Evolutionary conservation across 1,284 basidiomycete genomes (phyloP).

Genomic region (Clitocybe nebularis): DNA sequence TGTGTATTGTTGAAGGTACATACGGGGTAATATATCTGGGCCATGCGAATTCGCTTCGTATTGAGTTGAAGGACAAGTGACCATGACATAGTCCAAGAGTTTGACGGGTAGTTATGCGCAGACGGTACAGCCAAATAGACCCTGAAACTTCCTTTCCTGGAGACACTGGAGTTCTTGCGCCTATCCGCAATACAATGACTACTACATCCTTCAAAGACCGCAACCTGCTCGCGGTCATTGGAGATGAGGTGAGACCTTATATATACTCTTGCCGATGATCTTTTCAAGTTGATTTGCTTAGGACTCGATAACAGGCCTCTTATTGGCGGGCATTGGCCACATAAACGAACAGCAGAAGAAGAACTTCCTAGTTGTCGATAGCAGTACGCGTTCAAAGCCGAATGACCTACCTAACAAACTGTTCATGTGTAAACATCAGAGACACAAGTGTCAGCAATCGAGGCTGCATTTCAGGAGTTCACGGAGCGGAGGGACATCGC

Average conservation of each 20-base stretch:
- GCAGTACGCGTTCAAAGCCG: too few relatives aligned
- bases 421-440: conserved; percentile 46
- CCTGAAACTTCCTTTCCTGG: not conserved
- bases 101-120: conserved; percentile 7
- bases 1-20: too few relatives aligned
- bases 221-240: conserved; percentile 87
- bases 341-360: conserved; percentile 86
- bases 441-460: conserved; percentile 85
- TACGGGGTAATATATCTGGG: too few relatives aligned
- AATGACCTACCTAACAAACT: too few relatives aligned
- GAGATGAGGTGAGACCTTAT: conserved; percentile 73
- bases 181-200: conserved; percentile 34
- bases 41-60: too few relatives aligned
- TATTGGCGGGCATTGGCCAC: conserved; percentile 90
- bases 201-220: conserved; percentile 71
- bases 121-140: conserved; percentile 9
- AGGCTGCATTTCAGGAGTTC: conserved; percentile 88
- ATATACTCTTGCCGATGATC: not conserved
- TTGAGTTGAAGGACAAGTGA: too few relatives aligned
- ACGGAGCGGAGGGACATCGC: conserved; percentile 92
- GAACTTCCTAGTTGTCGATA: conserved; percentile 93
- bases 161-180: too few relatives aligned
- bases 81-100: too few relatives aligned
- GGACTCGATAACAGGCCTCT: conserved; percentile 93
- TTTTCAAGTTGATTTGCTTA: conserved; percentile 27